A percentile compares a stretch with the other conserved stretches of the same genome.
Conservation (phyloP, 345 rosid genomes). For the Microcos paniculata region DNA sequence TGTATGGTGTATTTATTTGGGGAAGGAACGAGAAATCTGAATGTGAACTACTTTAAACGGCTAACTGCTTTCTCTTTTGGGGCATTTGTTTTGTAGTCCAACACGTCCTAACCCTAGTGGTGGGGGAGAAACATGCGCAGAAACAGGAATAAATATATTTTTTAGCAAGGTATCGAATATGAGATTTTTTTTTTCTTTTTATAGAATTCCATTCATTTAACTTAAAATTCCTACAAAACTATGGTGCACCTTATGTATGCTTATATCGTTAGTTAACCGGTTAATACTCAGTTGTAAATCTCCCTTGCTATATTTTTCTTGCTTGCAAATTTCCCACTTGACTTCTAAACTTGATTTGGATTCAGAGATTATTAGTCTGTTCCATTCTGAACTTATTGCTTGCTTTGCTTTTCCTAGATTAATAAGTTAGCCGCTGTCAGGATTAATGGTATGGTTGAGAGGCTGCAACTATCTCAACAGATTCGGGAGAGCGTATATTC, state of each 20-base stretch:
- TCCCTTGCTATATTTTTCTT: background rate
- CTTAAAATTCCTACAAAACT: background rate
- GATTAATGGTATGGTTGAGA: conserved; percentile 80
- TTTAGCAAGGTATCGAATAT: conserved; percentile 64
- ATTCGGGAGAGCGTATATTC: conserved; percentile 67
- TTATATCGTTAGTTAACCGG: background rate
- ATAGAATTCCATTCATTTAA: background rate
- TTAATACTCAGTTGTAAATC: background rate
- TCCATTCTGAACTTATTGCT: conserved; percentile 7
- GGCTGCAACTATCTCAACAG: conserved; percentile 75
- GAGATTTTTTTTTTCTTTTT: no score
- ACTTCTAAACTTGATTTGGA: background rate
- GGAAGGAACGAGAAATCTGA: conserved; percentile 12
- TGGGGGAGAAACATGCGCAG: conserved; percentile 98
- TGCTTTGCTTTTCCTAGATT: conserved; percentile 43
- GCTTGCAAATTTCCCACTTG: background rate
- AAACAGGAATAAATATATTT: conserved; percentile 85
- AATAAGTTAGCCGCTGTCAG: conserved; percentile 84
- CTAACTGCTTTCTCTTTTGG: conserved; percentile 12
- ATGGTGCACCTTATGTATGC: background rate
- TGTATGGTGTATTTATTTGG: background rate
- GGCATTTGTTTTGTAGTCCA: conserved; percentile 53
- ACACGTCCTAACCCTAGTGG: conserved; percentile 93
- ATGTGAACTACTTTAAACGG: conserved; percentile 3
- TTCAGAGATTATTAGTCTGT: background rate